phyloP scores from a whole-genome alignment of 805 yeast genomes.

The Jamesozyma gamospora region DNA sequence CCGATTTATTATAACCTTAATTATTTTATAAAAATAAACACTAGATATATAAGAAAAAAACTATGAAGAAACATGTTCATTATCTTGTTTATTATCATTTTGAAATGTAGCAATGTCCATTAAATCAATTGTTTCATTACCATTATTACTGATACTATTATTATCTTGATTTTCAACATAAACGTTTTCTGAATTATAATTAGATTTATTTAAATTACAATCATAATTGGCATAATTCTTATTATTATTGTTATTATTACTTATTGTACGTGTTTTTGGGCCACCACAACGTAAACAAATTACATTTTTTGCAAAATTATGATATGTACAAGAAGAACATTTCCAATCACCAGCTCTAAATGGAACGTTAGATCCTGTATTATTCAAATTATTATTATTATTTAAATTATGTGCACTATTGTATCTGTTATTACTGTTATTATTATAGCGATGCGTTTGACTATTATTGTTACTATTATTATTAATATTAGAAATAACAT shows the following conservation, averaged over 20 bases:
- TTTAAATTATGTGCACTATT: conserved; percentile 4
- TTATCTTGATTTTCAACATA: background rate
- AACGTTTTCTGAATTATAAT: background rate
- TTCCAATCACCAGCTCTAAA: conserved; percentile 97
- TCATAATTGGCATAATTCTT: background rate
- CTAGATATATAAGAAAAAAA: too few relatives aligned
- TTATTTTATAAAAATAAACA: too few relatives aligned
- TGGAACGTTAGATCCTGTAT: conserved; percentile 53
- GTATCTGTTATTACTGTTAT: conserved; percentile 3
- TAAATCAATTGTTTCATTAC: too few relatives aligned
- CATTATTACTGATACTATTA: background rate
- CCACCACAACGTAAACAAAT: conserved; percentile 85
- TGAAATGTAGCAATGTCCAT: too few relatives aligned
- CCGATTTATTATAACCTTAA: too few relatives aligned
- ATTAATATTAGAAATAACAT: conserved; percentile 11
- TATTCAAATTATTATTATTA: conserved; percentile 8
- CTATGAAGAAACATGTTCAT: too few relatives aligned
- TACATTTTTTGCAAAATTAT: conserved; percentile 84
- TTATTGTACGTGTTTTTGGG: conserved; percentile 31
- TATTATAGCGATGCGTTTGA: conserved; percentile 3
- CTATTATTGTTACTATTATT: conserved; percentile 10
- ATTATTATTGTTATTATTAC: conserved; percentile 5
- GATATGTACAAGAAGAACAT: conserved; percentile 74
- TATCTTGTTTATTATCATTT: too few relatives aligned
- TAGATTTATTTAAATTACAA: background rate